These are phyloP conservation scores for Pyrus communis DNA, from an alignment of 306 rosid genomes.

Conservation along the genomic window DNA sequence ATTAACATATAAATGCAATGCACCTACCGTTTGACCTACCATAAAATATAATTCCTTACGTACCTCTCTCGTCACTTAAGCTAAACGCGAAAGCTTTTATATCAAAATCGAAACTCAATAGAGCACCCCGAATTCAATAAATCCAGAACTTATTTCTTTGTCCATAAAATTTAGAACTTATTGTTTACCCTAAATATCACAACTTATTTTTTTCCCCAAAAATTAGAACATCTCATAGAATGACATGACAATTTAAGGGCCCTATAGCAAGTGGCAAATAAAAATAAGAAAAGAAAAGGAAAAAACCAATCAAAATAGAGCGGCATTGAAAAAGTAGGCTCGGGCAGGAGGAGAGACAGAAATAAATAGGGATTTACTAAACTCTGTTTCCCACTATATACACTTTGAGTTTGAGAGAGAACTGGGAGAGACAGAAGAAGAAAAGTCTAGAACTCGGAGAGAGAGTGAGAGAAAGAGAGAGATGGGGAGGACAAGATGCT, in stretches of 20 bases:
- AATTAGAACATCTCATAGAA: neutral
- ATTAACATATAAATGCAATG: no score
- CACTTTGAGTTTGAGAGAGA: neutral
- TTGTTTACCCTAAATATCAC: no score
- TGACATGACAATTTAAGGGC: neutral
- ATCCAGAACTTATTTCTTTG: no score
- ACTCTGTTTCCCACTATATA: neutral
- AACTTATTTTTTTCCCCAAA: no score
- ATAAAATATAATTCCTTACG: no score
- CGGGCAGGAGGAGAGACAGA: neutral
- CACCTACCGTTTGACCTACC: no score
- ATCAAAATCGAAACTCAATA: no score
- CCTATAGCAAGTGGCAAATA: neutral
- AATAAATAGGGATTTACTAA: slow-evolving; percentile 2
- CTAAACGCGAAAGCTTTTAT: no score
- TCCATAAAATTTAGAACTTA: no score
- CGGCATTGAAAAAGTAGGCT: neutral
- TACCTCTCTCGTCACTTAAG: no score
- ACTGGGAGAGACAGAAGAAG: neutral
- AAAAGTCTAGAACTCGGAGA: neutral
- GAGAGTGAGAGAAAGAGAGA: neutral
- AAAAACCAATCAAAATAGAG: neutral
- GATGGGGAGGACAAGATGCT: slow-evolving; percentile 70
- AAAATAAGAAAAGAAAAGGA: neutral
- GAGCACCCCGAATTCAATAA: no score